Percentiles rank a stretch among this genome's conserved stretches.
These are phyloP conservation scores for Diplodia intermedia DNA, from an alignment of 2,329 filamentous ascomycete genomes.

Conservation along the genomic window DNA sequence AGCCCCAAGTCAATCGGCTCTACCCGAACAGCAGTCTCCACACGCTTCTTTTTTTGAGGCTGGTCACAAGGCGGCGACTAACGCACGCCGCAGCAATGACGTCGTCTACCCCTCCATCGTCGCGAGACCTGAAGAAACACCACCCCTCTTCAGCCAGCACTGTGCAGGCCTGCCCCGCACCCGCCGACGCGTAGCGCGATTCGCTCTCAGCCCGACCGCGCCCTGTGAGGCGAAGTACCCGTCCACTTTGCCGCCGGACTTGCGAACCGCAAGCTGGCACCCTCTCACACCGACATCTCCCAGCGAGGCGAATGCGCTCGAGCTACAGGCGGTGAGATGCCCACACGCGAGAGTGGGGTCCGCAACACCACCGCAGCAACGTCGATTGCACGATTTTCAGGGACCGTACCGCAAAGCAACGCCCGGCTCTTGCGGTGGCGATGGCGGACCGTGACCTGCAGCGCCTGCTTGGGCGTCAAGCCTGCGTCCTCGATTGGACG, in stretches of 20 bases:
- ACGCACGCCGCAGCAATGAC: slow-evolving; percentile 21
- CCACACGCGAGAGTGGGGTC: slow-evolving; percentile 22
- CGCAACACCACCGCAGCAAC: slow-evolving; percentile 11
- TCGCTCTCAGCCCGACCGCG: slow-evolving; percentile 18
- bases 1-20: slow-evolving; percentile 30
- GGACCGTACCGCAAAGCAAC: slow-evolving; percentile 12
- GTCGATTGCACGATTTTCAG: slow-evolving; percentile 29
- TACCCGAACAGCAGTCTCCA: slow-evolving; percentile 31
- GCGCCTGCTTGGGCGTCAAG: slow-evolving; percentile 16
- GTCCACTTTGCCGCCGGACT: slow-evolving; percentile 25
- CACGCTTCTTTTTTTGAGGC: slow-evolving; percentile 23
- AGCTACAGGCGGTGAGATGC: slow-evolving; percentile 19
- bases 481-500: slow-evolving; percentile 21
- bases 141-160: slow-evolving; percentile 17
- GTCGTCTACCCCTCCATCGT: slow-evolving; percentile 28
- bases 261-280: slow-evolving; percentile 26
- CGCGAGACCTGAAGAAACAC: slow-evolving; percentile 27
- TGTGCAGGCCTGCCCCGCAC: slow-evolving; percentile 28
- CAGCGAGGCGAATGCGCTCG: slow-evolving; percentile 22
- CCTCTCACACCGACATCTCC: slow-evolving; percentile 27
- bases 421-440: slow-evolving; percentile 20
- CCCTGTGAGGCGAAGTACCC: slow-evolving; percentile 23
- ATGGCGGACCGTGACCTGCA: slow-evolving; percentile 20
- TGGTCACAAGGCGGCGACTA: slow-evolving; percentile 28
- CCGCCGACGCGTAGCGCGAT: slow-evolving; percentile 19